Percentiles rank a stretch among this genome's conserved stretches.
Conservation (phyloP, 352 stramenopile species). For the Globisporangium heterothallicum region DNA sequence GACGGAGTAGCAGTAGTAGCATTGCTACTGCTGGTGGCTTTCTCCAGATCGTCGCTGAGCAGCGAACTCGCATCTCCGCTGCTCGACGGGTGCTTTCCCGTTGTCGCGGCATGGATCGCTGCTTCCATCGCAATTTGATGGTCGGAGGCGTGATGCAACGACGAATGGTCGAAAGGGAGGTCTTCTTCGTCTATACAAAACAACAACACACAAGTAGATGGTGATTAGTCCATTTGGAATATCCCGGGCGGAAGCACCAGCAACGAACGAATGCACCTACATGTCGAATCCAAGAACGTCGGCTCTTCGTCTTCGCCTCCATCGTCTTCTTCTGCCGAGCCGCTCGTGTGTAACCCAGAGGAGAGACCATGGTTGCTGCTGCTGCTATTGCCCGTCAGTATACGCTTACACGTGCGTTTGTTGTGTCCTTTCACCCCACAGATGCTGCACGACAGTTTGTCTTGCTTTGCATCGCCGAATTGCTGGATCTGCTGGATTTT, state of each 20-base stretch:
- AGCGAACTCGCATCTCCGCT: slow-evolving; percentile 1
- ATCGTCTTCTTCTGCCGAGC: slow-evolving; percentile 7
- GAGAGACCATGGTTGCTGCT: slow-evolving; percentile 8
- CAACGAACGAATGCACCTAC: slow-evolving; percentile 5
- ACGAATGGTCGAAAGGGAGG: slow-evolving; percentile 14
- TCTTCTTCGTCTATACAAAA: slow-evolving; percentile 15
- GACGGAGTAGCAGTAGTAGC: too few species aligned
- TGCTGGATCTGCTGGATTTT: slow-evolving; percentile 82
- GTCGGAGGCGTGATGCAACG: slow-evolving; percentile 8
- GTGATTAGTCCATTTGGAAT: too few species aligned
- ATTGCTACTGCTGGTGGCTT: too few species aligned
- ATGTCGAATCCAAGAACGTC: slow-evolving; percentile 17
- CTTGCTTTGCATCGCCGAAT: slow-evolving; percentile 57
- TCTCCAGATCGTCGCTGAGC: slow-evolving; percentile 9
- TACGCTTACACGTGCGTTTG: slow-evolving; percentile 75
- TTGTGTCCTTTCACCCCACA: slow-evolving; percentile 82
- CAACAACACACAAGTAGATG: too few species aligned
- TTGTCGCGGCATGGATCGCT: slow-evolving; percentile 5
- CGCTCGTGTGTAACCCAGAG: slow-evolving; percentile 7
- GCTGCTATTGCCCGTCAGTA: slow-evolving; percentile 7
- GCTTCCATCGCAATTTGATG: slow-evolving; percentile 14
- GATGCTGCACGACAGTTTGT: slow-evolving; percentile 73
- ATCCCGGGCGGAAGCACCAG: neutral
- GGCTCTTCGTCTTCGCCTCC: slow-evolving; percentile 7
- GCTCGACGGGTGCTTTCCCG: slow-evolving; percentile 5